Base-by-base conservation (phyloP, 1,284 basidiomycete species). In the Sporisorium graminicola region DNA sequence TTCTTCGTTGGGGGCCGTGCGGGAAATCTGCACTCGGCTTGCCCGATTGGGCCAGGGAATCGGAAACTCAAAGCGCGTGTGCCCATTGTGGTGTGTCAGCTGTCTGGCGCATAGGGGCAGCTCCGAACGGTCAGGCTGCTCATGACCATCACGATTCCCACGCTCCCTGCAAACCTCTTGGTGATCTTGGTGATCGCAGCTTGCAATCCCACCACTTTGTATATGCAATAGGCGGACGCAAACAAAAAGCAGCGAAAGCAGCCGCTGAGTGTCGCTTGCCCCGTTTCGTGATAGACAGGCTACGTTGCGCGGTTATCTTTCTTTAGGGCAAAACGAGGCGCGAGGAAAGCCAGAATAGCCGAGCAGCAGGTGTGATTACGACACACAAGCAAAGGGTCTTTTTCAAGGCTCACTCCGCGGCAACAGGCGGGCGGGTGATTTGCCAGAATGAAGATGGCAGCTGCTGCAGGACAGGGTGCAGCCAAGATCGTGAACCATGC, bases 71-170 rank as follows among this genome's bases (percentile, higher is more conserved):
- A 47, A 27, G n/a, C 26, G 47, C 27, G 27, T n/a, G 27, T n/a
- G 49, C 29, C 29, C 27, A 50, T 31, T 29, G 12, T n/a, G 29
- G 31, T 50, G 47, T 50, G 49, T 50, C 49, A 50, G 49, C 49
- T 50, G 12, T 9, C 44, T 46, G 13, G 12, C 44, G 14, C 5
- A 31, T 31, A 31, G 29, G 29, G 37, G 37, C 37, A 40, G 4
- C 16, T 40, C 37, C 37, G 37, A 40, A 40, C 2, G 2, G 18
- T 35, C 2, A 43, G 6, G n/a, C 40, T 43, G 40, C 40, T n/a
- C 3, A 5, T 1, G 20, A 43, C 40, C n/a, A 40, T 43, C n/a
- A 16, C 40, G 7, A 20, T 43, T 43, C 40, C 40, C 40, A 43
- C 40, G 40, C 40, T 20, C 20, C n/a, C 10, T 40, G 37, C 18